Conservation (phyloP, 768 basidiomycete genomes). For the Suillus weaverae region DNA sequence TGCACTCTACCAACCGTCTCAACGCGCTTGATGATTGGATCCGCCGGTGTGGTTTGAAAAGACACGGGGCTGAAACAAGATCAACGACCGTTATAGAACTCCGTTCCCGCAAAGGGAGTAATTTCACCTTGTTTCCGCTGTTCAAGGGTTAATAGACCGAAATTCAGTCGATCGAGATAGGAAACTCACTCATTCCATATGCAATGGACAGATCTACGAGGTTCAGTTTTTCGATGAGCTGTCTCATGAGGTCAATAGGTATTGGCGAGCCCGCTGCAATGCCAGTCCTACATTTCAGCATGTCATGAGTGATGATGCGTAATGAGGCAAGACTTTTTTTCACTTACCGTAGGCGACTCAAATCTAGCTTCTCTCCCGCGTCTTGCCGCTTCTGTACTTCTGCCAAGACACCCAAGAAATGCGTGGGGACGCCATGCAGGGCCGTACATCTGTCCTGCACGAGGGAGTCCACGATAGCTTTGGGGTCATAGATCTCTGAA, state of each 20-base stretch:
- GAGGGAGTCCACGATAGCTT: slow-evolving; percentile 70
- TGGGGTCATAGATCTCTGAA: slow-evolving; percentile 61
- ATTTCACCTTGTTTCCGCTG: slow-evolving; percentile 70
- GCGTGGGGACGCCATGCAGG: slow-evolving; percentile 83
- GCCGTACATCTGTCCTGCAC: slow-evolving; percentile 70
- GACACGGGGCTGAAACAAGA: slow-evolving; percentile 65
- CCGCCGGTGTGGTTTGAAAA: slow-evolving; percentile 73
- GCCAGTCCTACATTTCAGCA: slow-evolving; percentile 57
- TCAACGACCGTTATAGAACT: neutral
- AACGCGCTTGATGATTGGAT: slow-evolving; percentile 70
- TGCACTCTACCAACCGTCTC: slow-evolving; percentile 80
- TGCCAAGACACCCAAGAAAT: slow-evolving; percentile 72
- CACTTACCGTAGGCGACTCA: slow-evolving; percentile 54
- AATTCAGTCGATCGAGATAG: neutral
- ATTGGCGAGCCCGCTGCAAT: slow-evolving; percentile 80
- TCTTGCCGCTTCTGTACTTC: slow-evolving; percentile 60
- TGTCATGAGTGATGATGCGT: neutral
- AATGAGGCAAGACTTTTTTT: neutral
- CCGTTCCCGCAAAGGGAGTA: neutral
- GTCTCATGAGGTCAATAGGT: slow-evolving; percentile 78
- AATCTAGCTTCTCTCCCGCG: slow-evolving; percentile 47
- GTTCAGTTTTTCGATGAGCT: slow-evolving; percentile 65
- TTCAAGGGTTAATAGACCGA: neutral
- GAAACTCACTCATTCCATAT: slow-evolving; percentile 81
- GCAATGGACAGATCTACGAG: slow-evolving; percentile 71